These are phyloP conservation scores for Metschnikowia matae DNA, from an alignment of 805 yeast genomes.

Conservation along the genomic window DNA sequence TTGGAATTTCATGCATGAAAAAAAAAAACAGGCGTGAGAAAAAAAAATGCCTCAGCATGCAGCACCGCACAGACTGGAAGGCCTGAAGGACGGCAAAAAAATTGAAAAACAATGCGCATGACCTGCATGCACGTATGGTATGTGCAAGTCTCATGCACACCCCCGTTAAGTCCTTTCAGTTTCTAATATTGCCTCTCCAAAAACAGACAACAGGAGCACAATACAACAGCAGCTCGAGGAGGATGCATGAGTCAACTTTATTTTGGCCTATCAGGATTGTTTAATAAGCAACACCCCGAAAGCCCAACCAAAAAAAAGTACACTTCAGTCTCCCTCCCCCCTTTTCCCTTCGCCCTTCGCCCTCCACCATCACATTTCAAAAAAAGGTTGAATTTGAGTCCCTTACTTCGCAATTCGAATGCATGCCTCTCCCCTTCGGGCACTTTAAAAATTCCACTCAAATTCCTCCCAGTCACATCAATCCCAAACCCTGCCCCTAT, in stretches of 20 bases:
- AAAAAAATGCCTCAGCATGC: background rate
- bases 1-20: conserved; percentile 1
- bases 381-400: no score
- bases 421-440: no score
- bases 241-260: background rate
- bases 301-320: no score
- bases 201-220: background rate
- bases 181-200: background rate
- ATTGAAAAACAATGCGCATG: background rate
- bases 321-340: no score
- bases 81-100: background rate
- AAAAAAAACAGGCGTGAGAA: background rate
- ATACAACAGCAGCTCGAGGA: background rate
- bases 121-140: background rate
- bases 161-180: background rate
- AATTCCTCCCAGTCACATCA: no score
- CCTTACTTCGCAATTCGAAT: no score
- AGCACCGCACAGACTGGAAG: background rate
- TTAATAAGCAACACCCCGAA: no score
- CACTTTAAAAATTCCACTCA: no score
- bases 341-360: no score
- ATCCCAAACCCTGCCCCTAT: no score
- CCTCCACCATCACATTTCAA: no score
- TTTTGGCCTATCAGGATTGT: background rate
- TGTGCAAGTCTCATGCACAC: background rate